Conservation (phyloP, 345 rosid species). For the Eucalyptus albens region DNA sequence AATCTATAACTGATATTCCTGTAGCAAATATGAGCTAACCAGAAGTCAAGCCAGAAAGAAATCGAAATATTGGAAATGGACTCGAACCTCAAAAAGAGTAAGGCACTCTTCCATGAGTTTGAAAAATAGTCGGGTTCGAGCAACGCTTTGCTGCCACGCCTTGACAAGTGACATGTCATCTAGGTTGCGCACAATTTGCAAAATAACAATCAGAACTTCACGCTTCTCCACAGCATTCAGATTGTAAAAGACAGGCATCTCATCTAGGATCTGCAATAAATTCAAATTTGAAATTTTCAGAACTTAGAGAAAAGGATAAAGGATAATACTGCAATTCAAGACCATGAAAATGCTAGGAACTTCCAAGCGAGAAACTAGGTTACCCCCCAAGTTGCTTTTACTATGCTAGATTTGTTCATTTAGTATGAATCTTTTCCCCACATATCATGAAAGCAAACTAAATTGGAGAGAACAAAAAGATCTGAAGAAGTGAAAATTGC, state of each 20-base stretch:
- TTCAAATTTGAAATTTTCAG: neutral
- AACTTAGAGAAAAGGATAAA: neutral
- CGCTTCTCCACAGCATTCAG: conserved; percentile 93
- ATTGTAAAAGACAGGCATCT: conserved; percentile 98
- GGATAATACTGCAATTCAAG: neutral
- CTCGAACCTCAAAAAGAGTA: conserved; percentile 81
- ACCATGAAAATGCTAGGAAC: neutral
- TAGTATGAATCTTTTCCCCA: neutral
- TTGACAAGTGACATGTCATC: conserved; percentile 87
- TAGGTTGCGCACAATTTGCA: conserved; percentile 93
- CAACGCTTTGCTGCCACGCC: conserved; percentile 99
- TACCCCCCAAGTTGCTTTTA: neutral
- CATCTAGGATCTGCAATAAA: conserved; percentile 85
- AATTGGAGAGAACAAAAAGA: neutral
- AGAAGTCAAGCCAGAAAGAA: neutral
- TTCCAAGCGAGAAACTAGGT: neutral
- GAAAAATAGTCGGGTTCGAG: conserved; percentile 93
- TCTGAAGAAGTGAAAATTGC: neutral
- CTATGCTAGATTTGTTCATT: neutral
- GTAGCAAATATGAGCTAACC: neutral
- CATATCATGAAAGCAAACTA: neutral
- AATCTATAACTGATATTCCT: neutral
- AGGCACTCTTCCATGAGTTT: conserved; percentile 97
- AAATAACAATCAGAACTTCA: conserved; percentile 79
- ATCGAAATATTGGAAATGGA: neutral